Percentiles rank a stretch among this genome's conserved stretches.
Conservation (phyloP, 345 rosid species). For the Eutrema yunnanense region DNA sequence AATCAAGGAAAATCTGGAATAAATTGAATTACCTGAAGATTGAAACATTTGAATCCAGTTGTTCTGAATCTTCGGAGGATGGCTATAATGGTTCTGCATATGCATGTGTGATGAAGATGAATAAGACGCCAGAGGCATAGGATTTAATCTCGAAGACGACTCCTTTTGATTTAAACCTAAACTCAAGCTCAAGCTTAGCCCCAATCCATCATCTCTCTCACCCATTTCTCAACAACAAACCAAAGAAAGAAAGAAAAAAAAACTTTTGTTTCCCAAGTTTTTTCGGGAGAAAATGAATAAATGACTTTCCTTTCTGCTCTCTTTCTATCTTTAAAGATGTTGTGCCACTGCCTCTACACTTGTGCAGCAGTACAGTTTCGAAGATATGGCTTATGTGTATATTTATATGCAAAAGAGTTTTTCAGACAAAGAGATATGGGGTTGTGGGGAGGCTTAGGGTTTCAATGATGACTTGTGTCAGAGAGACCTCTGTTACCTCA, state of each 20-base stretch:
- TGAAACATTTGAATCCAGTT: slow-evolving; percentile 48
- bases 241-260: background rate
- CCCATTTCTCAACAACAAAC: slow-evolving; percentile 34
- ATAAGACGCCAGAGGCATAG: slow-evolving; percentile 35
- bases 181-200: slow-evolving; percentile 50
- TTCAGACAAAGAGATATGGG: slow-evolving; percentile 43
- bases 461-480: slow-evolving; percentile 64
- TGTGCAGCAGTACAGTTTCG: slow-evolving; percentile 34
- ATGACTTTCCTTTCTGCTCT: slow-evolving; percentile 30
- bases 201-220: slow-evolving; percentile 50
- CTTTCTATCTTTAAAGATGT: slow-evolving; percentile 24
- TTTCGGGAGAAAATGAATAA: slow-evolving; percentile 18
- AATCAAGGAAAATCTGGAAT: background rate
- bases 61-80: slow-evolving; percentile 26
- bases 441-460: slow-evolving; percentile 41
- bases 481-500: slow-evolving; percentile 47
- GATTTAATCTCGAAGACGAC: slow-evolving; percentile 38
- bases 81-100: slow-evolving; percentile 20
- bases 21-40: slow-evolving; percentile 39
- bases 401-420: slow-evolving; percentile 28
- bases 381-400: slow-evolving; percentile 41
- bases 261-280: background rate
- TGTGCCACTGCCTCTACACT: slow-evolving; percentile 25
- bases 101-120: slow-evolving; percentile 23
- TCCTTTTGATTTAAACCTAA: slow-evolving; percentile 25